Percentiles rank a stretch among this genome's conserved stretches.
Conservation (phyloP, 1,284 basidiomycete genomes). For the Pseudozyma tsukubaensis region DNA sequence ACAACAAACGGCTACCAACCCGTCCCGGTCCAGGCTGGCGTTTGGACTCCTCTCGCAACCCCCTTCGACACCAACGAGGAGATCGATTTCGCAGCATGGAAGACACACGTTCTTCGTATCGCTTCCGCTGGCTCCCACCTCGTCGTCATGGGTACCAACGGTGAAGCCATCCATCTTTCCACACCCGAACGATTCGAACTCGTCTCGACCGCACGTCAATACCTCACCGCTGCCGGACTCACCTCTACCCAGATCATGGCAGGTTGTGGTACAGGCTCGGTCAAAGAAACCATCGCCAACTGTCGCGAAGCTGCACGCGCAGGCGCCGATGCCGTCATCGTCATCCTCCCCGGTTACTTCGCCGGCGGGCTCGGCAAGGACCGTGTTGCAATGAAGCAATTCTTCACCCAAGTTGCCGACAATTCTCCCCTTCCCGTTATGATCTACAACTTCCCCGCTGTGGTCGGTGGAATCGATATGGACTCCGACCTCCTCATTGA, state of each 20-base stretch:
- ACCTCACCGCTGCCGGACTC: constrained; percentile 78
- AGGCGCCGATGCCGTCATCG: constrained; percentile 85
- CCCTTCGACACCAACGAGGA: constrained; percentile 85
- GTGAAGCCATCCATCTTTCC: constrained; percentile 81
- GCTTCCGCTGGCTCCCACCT: constrained; percentile 81
- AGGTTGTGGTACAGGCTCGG: constrained; percentile 84
- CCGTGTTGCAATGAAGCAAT: constrained; percentile 78
- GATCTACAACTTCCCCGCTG: constrained; percentile 86
- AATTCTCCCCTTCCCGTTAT: constrained; percentile 86
- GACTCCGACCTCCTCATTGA: constrained; percentile 85
- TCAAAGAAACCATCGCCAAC: constrained; percentile 81
- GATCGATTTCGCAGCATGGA: constrained; percentile 80
- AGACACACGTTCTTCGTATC: constrained; percentile 78
- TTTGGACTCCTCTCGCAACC: constrained; percentile 85
- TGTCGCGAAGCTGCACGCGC: constrained; percentile 80
- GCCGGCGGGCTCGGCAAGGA: constrained; percentile 77
- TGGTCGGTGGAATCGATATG: constrained; percentile 80
- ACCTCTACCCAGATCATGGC: constrained; percentile 78
- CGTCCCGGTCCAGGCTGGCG: constrained; percentile 73
- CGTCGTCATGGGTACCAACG: constrained; percentile 84
- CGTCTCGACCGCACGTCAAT: constrained; percentile 78
- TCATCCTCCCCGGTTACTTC: constrained; percentile 86
- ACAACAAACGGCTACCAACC: constrained; percentile 29
- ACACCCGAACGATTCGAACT: constrained; percentile 78
- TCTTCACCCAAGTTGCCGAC: constrained; percentile 80